Conservation (phyloP, 805 yeast genomes). For the Ogataea nakhonphanomensis region DNA sequence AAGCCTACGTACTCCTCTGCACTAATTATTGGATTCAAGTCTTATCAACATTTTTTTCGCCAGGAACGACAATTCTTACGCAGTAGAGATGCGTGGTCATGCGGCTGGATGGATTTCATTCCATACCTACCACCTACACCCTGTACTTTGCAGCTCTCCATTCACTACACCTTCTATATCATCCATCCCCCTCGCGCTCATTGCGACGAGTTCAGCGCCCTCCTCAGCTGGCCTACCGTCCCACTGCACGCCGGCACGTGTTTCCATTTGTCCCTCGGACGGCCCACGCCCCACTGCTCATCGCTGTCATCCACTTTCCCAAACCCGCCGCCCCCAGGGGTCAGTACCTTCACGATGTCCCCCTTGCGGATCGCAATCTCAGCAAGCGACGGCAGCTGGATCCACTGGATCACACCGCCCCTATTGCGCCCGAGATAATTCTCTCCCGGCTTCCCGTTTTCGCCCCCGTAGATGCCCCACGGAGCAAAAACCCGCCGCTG, state of each 20-base stretch:
- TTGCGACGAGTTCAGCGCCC: not conserved
- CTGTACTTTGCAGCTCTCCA: too few species aligned
- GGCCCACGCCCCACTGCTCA: not conserved
- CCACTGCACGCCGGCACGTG: not conserved
- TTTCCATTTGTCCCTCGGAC: not conserved
- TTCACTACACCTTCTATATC: too few species aligned
- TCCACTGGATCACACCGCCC: slow-evolving; percentile 26
- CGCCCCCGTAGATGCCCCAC: slow-evolving; percentile 53
- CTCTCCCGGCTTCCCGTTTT: slow-evolving; percentile 5
- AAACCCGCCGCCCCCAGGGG: slow-evolving; percentile 20
- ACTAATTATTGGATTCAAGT: too few species aligned
- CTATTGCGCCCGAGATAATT: not conserved
- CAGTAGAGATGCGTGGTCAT: too few species aligned
- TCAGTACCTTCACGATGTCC: slow-evolving; percentile 35
- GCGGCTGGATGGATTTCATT: too few species aligned
- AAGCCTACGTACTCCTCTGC: too few species aligned
- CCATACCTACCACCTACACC: too few species aligned
- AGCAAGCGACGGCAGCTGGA: slow-evolving; percentile 34
- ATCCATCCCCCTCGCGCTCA: too few species aligned
- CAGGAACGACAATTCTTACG: too few species aligned
- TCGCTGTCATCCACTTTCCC: not conserved
- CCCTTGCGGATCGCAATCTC: slow-evolving; percentile 38
- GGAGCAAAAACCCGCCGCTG: slow-evolving; percentile 54
- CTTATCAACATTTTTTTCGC: too few species aligned
- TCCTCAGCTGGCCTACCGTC: not conserved